A percentile compares a stretch with the other conserved stretches of the same genome.
phyloP scores from a whole-genome alignment of 1,284 basidiomycete genomes.

The Cryptococcus amylolentus region DNA sequence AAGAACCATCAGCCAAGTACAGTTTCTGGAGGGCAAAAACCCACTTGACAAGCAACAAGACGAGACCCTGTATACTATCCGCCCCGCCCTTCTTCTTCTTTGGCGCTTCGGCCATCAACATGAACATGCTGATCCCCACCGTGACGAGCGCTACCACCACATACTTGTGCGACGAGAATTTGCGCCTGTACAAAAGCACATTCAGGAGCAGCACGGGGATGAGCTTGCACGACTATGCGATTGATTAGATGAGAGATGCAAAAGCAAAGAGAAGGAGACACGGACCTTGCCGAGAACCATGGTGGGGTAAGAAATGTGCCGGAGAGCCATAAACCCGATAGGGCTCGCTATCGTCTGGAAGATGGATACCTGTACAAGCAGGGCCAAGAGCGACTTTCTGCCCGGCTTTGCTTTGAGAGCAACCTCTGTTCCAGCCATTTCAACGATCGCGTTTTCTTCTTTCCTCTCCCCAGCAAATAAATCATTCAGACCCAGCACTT shows the following conservation, averaged over 20 bases:
- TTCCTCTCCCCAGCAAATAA: constrained; percentile 7
- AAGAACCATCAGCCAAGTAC: constrained; percentile 32
- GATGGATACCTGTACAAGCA: constrained; percentile 75
- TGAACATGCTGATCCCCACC: constrained; percentile 88
- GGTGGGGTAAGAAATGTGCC: constrained; percentile 96
- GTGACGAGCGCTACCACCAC: constrained; percentile 90
- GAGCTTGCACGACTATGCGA: constrained; percentile 75
- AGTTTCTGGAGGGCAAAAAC: constrained; percentile 36
- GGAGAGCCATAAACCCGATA: constrained; percentile 89
- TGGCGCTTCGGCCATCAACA: constrained; percentile 71
- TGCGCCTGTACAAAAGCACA: constrained; percentile 67
- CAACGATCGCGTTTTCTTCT: neutral
- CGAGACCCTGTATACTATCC: constrained; percentile 43
- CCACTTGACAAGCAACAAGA: constrained; percentile 43
- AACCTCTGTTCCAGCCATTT: neutral
- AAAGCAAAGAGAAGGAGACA: neutral
- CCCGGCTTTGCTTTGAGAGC: constrained; percentile 9
- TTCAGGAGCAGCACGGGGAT: constrained; percentile 58
- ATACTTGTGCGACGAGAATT: constrained; percentile 91
- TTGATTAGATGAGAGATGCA: neutral
- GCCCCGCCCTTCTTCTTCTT: constrained; percentile 41
- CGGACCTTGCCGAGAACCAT: constrained; percentile 87
- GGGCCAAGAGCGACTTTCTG: constrained; percentile 44
- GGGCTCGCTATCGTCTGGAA: constrained; percentile 90
- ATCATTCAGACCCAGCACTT: constrained; percentile 27